Evolutionary conservation across 208 protist species (phyloP).

Genomic region (Naegleria gruberi): DNA sequence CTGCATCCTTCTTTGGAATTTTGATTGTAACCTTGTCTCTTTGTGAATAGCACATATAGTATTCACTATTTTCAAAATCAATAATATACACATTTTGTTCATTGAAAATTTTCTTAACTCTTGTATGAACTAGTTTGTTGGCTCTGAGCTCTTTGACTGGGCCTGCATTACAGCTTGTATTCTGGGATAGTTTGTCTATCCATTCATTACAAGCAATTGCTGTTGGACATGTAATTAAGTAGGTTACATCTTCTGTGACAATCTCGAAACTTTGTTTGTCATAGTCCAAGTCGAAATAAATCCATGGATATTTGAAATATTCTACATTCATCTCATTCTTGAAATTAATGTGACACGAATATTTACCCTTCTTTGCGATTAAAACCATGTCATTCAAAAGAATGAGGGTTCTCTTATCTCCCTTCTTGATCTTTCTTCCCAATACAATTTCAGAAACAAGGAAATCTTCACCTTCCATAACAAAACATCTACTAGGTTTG

Average conservation of each 20-base stretch:
- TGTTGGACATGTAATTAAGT: neutral
- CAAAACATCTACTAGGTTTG: neutral
- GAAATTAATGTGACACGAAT: neutral
- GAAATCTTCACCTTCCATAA: neutral
- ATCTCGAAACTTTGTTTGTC: neutral
- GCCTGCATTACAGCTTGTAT: neutral
- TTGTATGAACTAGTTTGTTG: neutral
- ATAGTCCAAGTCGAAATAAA: neutral
- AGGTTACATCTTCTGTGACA: neutral
- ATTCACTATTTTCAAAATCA: neutral
- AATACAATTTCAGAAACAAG: neutral
- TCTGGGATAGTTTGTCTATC: neutral
- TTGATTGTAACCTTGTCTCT: neutral
- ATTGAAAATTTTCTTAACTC: neutral
- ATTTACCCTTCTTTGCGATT: neutral
- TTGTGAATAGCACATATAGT: neutral
- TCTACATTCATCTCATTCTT: neutral
- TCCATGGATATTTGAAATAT: neutral
- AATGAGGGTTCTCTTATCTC: neutral
- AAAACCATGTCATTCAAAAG: neutral
- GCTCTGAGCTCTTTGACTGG: neutral
- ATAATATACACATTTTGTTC: neutral
- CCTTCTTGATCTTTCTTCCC: neutral
- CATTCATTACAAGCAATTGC: neutral
- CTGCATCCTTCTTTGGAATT: neutral